Evolutionary conservation across 352 stramenopile genomes (phyloP).

Genomic region (Thraustotheca clavata): DNA sequence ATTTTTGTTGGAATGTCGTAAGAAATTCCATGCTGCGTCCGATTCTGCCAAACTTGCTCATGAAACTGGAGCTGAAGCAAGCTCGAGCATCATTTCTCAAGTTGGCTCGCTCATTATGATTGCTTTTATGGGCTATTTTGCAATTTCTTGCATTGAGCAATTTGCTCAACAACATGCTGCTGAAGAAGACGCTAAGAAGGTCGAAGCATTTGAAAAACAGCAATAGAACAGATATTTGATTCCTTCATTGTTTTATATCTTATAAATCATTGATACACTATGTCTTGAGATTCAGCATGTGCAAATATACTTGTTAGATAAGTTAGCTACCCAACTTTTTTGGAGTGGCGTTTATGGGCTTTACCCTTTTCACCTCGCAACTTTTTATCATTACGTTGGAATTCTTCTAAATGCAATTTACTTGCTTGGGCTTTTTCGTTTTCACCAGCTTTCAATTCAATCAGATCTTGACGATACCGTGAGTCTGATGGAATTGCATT

Average conservation of each 20-base stretch:
- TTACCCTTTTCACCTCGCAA: conserved; percentile 24
- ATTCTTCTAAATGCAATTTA: conserved; percentile 61
- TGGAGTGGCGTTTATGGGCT: not conserved
- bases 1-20: conserved; percentile 75
- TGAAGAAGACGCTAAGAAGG: conserved; percentile 81
- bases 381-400: conserved; percentile 50
- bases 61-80: conserved; percentile 32
- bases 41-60: conserved; percentile 21
- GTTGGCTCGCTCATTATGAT: conserved; percentile 76
- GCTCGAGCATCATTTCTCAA: conserved; percentile 69
- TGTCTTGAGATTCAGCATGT: no score
- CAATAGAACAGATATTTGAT: not conserved
- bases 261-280: no score
- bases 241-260: no score
- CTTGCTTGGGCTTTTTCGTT: conserved; percentile 44
- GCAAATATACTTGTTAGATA: no score
- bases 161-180: conserved; percentile 85
- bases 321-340: no score
- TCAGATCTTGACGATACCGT: conserved; percentile 52
- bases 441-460: conserved; percentile 49
- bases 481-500: conserved; percentile 46
- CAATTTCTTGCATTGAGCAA: conserved; percentile 85
- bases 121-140: conserved; percentile 84
- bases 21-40: conserved; percentile 76
- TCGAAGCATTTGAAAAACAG: conserved; percentile 16